Conservation (phyloP, 108 stramenopile genomes). For the Nannochloropsis granulata region DNA sequence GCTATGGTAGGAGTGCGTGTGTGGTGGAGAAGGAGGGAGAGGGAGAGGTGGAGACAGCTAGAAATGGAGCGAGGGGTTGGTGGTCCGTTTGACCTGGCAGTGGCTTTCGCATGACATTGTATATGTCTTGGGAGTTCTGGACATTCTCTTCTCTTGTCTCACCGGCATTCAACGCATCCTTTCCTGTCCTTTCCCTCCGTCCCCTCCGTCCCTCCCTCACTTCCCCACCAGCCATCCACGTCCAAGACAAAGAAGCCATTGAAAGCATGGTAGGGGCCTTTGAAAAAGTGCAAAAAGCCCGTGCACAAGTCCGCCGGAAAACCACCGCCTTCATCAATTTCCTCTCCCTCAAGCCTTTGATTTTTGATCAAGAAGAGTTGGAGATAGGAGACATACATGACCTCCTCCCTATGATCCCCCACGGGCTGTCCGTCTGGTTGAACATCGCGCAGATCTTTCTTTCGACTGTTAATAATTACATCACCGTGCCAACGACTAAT, state of each 20-base stretch:
- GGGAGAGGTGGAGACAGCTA: too few relatives aligned
- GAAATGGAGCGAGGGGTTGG: too few relatives aligned
- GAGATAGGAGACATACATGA: background rate
- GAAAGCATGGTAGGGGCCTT: background rate
- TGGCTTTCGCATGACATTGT: too few relatives aligned
- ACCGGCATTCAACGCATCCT: too few relatives aligned
- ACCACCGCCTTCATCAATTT: background rate
- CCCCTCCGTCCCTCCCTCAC: too few relatives aligned
- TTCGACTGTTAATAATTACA: background rate
- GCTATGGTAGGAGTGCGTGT: background rate
- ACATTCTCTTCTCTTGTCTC: too few relatives aligned
- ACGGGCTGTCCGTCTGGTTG: background rate
- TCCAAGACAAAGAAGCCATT: background rate
- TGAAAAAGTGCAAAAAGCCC: background rate
- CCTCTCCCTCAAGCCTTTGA: background rate
- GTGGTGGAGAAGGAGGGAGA: too few relatives aligned
- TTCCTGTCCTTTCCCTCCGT: too few relatives aligned
- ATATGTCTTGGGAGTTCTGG: too few relatives aligned
- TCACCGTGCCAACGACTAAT: constrained; percentile 38
- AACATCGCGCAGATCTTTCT: background rate
- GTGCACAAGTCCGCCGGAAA: background rate
- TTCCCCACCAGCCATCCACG: background rate
- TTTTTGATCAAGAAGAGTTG: background rate
- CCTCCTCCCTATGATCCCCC: background rate
- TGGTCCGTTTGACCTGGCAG: too few relatives aligned